Percentiles rank a stretch among this genome's conserved stretches.
phyloP scores from a whole-genome alignment of 2,329 filamentous ascomycete genomes.

The Chaetoscypha palmicola region DNA sequence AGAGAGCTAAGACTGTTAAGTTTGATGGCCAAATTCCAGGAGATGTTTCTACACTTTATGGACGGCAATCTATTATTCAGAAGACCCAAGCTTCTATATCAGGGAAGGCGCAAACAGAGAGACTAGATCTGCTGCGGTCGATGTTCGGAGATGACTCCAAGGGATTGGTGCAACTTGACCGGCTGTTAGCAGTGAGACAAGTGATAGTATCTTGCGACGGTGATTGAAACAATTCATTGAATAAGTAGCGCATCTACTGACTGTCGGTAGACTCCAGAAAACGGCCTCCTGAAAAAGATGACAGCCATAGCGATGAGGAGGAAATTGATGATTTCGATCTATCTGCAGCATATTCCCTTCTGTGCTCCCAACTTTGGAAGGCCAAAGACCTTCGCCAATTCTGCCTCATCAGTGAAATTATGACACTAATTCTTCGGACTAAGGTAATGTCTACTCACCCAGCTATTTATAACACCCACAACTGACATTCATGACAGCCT shows the following conservation, averaged over 20 bases:
- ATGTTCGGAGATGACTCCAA: constrained; percentile 14
- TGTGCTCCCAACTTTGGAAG: constrained; percentile 22
- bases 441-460: constrained; percentile 19
- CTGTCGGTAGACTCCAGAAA: constrained; percentile 17
- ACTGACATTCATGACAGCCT: constrained; percentile 17
- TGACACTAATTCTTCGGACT: constrained; percentile 29
- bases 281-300: constrained; percentile 9
- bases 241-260: background rate
- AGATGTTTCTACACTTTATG: constrained; percentile 17
- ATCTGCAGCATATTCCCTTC: constrained; percentile 21
- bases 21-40: constrained; percentile 5
- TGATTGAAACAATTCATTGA: constrained; percentile 9
- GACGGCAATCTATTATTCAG: constrained; percentile 19
- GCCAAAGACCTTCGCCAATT: constrained; percentile 24
- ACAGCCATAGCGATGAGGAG: constrained; percentile 7
- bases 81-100: constrained; percentile 10
- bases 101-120: constrained; percentile 17
- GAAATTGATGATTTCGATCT: constrained; percentile 18
- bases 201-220: constrained; percentile 26
- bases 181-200: constrained; percentile 21
- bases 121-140: constrained; percentile 19
- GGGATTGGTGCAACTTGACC: constrained; percentile 18
- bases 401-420: constrained; percentile 26
- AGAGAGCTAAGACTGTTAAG: constrained; percentile 1
- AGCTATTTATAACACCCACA: background rate